Percentiles rank a stretch among this genome's conserved stretches.
Evolutionary conservation across 306 rosid genomes (phyloP).

Genomic region (Dicorynia guianensis): DNA sequence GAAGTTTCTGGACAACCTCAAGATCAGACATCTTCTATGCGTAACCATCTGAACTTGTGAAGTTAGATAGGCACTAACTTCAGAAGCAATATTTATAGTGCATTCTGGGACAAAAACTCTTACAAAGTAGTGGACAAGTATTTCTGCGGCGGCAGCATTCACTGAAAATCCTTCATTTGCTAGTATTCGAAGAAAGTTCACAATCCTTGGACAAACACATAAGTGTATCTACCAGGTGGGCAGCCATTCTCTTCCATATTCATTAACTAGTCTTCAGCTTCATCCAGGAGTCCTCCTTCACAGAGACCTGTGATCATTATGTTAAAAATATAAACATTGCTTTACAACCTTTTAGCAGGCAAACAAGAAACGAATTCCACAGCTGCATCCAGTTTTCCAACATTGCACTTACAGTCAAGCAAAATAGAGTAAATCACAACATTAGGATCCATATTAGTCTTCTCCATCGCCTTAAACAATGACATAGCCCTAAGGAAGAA

Average conservation of each 20-base stretch:
- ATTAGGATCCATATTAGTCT: not conserved
- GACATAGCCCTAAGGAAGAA: slow-evolving; percentile 3
- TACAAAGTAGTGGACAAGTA: not conserved
- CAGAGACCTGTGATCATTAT: slow-evolving; percentile 30
- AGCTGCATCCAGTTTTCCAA: slow-evolving; percentile 13
- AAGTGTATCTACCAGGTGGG: not conserved
- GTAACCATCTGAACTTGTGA: not conserved
- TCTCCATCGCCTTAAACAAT: slow-evolving; percentile 19
- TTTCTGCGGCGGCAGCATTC: not conserved
- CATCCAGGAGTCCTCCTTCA: slow-evolving; percentile 31
- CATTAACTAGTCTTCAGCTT: slow-evolving; percentile 8
- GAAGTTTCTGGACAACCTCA: too few species aligned
- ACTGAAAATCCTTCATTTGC: slow-evolving; percentile 1
- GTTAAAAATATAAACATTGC: not conserved
- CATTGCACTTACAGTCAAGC: slow-evolving; percentile 32
- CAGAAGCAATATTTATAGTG: not conserved
- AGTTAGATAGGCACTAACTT: not conserved
- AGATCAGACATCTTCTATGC: too few species aligned
- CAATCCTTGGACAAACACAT: slow-evolving; percentile 19
- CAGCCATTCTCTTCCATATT: slow-evolving; percentile 22
- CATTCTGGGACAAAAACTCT: not conserved
- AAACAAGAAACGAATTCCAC: not conserved
- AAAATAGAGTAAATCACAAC: slow-evolving; percentile 23
- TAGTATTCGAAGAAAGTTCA: not conserved
- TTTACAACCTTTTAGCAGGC: slow-evolving; percentile 4